phyloP scores from a whole-genome alignment of 176 grass and related monocot species.

The Oryza coarctata region DNA sequence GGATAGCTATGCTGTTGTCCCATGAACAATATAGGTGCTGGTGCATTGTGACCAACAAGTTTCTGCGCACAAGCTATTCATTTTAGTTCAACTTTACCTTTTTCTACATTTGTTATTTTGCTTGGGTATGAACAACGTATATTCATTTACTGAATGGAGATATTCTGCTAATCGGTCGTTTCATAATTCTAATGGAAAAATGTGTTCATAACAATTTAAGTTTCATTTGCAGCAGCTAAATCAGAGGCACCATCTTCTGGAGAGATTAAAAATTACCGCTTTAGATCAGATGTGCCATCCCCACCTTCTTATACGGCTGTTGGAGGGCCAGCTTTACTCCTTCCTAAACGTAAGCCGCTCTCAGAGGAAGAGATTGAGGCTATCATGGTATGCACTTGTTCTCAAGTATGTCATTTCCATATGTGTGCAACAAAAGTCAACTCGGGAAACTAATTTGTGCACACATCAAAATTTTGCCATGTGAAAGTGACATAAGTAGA shows the following conservation, averaged over 20 bases:
- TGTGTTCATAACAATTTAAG: background rate
- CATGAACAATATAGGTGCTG: background rate
- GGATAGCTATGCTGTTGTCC: background rate
- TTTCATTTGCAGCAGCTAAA: conserved; percentile 49
- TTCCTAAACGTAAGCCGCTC: conserved; percentile 85
- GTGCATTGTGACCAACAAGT: background rate
- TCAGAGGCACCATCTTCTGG: conserved; percentile 49
- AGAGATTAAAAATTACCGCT: conserved; percentile 69
- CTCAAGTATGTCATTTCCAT: background rate
- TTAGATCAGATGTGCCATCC: conserved; percentile 83
- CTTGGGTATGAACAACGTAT: background rate
- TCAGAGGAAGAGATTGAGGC: conserved; percentile 94
- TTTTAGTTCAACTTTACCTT: background rate
- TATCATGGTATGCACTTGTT: conserved; percentile 68
- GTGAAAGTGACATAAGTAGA: background rate
- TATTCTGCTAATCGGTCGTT: background rate
- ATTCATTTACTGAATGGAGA: background rate
- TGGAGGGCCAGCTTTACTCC: conserved; percentile 88
- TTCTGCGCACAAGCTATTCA: background rate
- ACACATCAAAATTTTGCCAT: background rate
- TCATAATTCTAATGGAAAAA: conserved; percentile 25
- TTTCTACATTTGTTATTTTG: background rate
- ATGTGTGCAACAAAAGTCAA: background rate
- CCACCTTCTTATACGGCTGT: conserved; percentile 79
- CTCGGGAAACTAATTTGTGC: background rate